Evolutionary conservation across 148 eudicot species (phyloP), one percentile per base, ranked within the genome.

Genomic region (Vaccinium macrocarpon): DNA sequence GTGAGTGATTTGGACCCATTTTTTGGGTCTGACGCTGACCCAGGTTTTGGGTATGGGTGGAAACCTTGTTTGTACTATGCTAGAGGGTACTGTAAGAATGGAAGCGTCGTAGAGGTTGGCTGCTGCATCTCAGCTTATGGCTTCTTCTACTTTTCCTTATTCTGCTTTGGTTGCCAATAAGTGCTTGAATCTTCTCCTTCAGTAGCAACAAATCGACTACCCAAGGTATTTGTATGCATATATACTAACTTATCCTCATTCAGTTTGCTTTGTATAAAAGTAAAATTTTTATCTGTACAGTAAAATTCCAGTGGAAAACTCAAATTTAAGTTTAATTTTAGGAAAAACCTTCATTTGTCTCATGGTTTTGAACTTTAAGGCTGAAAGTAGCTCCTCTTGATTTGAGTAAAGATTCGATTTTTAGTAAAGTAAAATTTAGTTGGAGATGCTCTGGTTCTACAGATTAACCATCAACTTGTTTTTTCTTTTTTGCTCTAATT

Each of bases 31-130:
- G 97, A 90, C 29, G 7, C 5, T 15, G 95, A 92, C 84, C 83
- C 88, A 5, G 53, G 82, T 87, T 82, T 85, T 0, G 94, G 92
- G 55, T 84, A 88, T 42, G 96, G 96, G 3, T 96, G 96, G 97
- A 96, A 91, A 61, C 97, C 98, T 1, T 96, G 99, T 27, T 73
- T 94, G 0, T 96, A 94, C 81, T 96, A 87, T 77, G 97, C 98
- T 5, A 93, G 92, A 88, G 99, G 99, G n/a, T 96, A 86, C 74
- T 96, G 99, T 68, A 96, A 96, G 88, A 96, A 96, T 64, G 99
- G 99, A 35, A 87, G 88, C 1, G 88, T 49, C 93, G 99, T 84
- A 87, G 93, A 78, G 92, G 83, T 75, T 91, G 18, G 84, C 89
- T 25, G 90, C 91, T 66, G 92, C 92, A 52, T 86, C 90, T 61